Evolutionary conservation across 176 grass and related monocot species (phyloP).

Genomic region (Oryza coarctata): DNA sequence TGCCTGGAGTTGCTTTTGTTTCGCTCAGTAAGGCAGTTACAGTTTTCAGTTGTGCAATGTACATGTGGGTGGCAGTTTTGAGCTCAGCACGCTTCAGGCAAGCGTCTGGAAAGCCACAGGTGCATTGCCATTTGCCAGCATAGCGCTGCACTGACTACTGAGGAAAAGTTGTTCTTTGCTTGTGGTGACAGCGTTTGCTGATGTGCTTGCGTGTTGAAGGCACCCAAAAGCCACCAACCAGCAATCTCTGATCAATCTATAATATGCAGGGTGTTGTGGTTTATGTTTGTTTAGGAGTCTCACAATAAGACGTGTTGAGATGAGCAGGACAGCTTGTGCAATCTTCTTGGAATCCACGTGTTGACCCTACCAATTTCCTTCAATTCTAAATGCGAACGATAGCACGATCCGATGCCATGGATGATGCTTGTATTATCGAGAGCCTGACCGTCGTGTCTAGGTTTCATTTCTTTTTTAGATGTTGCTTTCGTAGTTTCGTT

Average conservation of each 20-base stretch:
- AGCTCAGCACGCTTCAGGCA: background rate
- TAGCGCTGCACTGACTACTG: background rate
- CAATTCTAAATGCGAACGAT: background rate
- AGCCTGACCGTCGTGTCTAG: background rate
- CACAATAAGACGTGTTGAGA: constrained; percentile 4
- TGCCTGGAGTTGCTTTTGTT: background rate
- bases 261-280: background rate
- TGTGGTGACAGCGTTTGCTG: constrained; percentile 2
- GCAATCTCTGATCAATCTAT: background rate
- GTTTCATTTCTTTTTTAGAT: background rate
- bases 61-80: background rate
- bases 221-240: background rate
- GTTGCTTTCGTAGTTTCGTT: background rate
- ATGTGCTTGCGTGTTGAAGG: constrained; percentile 14
- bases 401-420: background rate
- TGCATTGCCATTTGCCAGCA: background rate
- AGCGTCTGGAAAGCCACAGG: constrained; percentile 16
- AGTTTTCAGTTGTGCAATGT: background rate
- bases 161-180: constrained; percentile 24
- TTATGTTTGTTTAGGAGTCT: constrained; percentile 16
- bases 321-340: background rate
- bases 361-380: constrained; percentile 24
- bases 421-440: constrained; percentile 19
- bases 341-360: constrained; percentile 14
- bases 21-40: background rate